Conservation (phyloP, 257 asterid genomes). For the Coffea canephora region DNA sequence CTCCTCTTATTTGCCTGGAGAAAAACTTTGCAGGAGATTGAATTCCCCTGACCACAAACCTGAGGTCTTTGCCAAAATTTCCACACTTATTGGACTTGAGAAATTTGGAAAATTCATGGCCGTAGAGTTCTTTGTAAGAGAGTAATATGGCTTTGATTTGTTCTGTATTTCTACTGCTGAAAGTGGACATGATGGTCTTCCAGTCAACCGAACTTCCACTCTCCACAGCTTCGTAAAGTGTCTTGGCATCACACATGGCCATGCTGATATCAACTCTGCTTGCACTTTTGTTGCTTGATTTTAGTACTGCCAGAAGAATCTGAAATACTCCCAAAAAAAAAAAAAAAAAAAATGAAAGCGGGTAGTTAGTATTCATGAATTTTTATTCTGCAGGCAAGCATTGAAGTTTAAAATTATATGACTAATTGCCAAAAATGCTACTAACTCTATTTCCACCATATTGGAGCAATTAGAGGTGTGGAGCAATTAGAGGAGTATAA, state of each 20-base stretch:
- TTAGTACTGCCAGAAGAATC: not conserved
- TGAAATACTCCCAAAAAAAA: not conserved
- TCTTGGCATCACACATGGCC: slow-evolving; percentile 14
- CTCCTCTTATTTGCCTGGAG: slow-evolving; percentile 4
- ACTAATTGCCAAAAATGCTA: no score
- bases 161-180: not conserved
- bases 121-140: slow-evolving; percentile 3
- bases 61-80: not conserved
- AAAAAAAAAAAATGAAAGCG: not conserved
- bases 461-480: no score
- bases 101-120: slow-evolving; percentile 2
- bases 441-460: no score
- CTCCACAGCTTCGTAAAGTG: slow-evolving; percentile 6
- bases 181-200: slow-evolving; percentile 2
- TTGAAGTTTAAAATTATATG: no score
- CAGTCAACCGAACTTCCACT: slow-evolving; percentile 6
- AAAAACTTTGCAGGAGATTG: not conserved
- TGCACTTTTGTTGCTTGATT: not conserved
- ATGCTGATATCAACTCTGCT: not conserved
- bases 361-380: no score
- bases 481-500: no score
- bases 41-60: not conserved
- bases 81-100: not conserved
- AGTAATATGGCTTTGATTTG: not conserved
- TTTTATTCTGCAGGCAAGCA: no score